Conservation (phyloP, 1,284 basidiomycete species). For the Pseudomicrostroma phylloplanum region DNA sequence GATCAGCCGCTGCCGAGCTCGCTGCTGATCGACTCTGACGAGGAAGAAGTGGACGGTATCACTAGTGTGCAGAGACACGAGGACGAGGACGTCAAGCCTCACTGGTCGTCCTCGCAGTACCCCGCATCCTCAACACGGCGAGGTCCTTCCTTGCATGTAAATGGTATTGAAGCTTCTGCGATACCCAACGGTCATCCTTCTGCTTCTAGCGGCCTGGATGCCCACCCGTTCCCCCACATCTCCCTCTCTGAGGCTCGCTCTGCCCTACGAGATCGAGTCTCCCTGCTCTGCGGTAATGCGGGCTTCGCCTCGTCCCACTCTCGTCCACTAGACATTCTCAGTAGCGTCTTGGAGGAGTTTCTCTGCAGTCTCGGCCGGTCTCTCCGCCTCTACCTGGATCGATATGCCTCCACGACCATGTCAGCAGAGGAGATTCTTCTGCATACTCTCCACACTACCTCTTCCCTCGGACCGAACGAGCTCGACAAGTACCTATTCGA, state of each 20-base stretch:
- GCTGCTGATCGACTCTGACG: slow-evolving; percentile 6
- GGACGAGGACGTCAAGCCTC: slow-evolving; percentile 11
- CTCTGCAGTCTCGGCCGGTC: slow-evolving; percentile 78
- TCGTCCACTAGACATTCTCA: slow-evolving; percentile 70
- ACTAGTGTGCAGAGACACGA: slow-evolving; percentile 10
- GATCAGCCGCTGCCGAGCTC: slow-evolving; percentile 3
- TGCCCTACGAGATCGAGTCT: slow-evolving; percentile 1
- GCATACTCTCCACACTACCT: slow-evolving; percentile 81
- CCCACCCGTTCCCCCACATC: not conserved
- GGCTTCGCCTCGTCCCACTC: slow-evolving; percentile 38
- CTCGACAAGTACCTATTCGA: slow-evolving; percentile 82
- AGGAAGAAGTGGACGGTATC: slow-evolving; percentile 12
- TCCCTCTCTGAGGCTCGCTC: not conserved
- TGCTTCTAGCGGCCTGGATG: not conserved
- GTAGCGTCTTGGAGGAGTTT: slow-evolving; percentile 72
- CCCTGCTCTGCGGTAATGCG: slow-evolving; percentile 34
- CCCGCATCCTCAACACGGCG: too few species aligned
- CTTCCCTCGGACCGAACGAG: slow-evolving; percentile 66
- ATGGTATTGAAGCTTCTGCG: not conserved
- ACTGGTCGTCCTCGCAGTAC: not conserved
- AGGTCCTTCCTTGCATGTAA: not conserved
- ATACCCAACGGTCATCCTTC: not conserved
- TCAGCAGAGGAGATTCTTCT: slow-evolving; percentile 73
- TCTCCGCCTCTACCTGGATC: slow-evolving; percentile 72
- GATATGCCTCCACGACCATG: slow-evolving; percentile 56